Evolutionary conservation across 1,139 yeast genomes (phyloP).

Genomic region (Scheffersomyces parashehatae): DNA sequence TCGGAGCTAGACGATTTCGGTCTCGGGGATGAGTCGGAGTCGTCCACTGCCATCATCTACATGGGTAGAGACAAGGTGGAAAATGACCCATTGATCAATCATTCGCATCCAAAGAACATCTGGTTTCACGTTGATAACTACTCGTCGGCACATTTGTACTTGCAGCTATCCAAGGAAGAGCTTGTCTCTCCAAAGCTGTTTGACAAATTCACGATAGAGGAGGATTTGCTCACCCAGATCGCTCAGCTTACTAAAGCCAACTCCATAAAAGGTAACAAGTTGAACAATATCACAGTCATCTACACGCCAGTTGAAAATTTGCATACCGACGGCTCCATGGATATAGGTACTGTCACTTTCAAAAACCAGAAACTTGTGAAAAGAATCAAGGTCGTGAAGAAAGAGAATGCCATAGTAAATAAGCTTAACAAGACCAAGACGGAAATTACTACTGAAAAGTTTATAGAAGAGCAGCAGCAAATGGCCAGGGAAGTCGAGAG

Average conservation of each 20-base stretch:
- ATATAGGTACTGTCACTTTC: constrained; percentile 81
- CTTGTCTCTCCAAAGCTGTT: constrained; percentile 24
- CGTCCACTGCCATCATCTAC: constrained; percentile 41
- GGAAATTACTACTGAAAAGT: constrained; percentile 47
- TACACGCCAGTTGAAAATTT: constrained; percentile 79
- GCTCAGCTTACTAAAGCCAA: constrained; percentile 81
- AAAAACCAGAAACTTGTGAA: constrained; percentile 55
- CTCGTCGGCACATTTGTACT: constrained; percentile 81
- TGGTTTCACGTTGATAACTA: constrained; percentile 87
- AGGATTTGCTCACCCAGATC: constrained; percentile 55
- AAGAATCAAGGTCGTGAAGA: constrained; percentile 54
- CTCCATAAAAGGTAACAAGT: constrained; percentile 76
- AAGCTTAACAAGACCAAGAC: constrained; percentile 65
- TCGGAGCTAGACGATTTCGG: constrained; percentile 31
- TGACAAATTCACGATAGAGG: constrained; percentile 46
- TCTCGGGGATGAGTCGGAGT: constrained; percentile 13
- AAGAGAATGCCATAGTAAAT: constrained; percentile 66
- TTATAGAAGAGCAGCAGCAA: constrained; percentile 47
- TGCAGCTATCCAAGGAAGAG: constrained; percentile 53
- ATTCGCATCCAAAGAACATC: constrained; percentile 67
- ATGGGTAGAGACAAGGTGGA: constrained; percentile 81
- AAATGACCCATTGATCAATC: constrained; percentile 70
- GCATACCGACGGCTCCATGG: constrained; percentile 73
- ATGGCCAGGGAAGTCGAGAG: constrained; percentile 35
- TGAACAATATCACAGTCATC: constrained; percentile 66